Evolutionary conservation across 768 basidiomycete genomes (phyloP).

Genomic region (Pulveroboletus sp.): DNA sequence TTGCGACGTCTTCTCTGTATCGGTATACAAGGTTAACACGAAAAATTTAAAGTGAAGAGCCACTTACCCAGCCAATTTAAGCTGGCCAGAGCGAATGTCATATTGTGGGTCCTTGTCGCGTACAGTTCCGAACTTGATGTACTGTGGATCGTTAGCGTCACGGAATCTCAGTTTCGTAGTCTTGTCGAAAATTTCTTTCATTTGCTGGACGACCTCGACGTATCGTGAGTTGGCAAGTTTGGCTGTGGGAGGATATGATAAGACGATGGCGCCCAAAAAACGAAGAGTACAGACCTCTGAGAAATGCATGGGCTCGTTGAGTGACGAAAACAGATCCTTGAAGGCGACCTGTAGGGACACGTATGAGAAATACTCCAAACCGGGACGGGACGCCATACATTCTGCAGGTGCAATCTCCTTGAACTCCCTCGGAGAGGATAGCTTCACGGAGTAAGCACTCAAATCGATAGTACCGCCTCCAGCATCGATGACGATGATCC

Average conservation of each 20-base stretch:
- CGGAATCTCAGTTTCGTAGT: constrained; percentile 41
- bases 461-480: constrained; percentile 42
- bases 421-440: constrained; percentile 21
- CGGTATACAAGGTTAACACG: not conserved
- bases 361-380: not conserved
- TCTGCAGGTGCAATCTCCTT: constrained; percentile 35
- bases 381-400: constrained; percentile 13
- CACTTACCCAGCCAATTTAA: constrained; percentile 37
- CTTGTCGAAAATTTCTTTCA: constrained; percentile 35
- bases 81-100: constrained; percentile 36
- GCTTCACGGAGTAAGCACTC: constrained; percentile 34
- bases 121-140: constrained; percentile 37
- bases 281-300: constrained; percentile 21
- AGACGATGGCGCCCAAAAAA: not conserved
- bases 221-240: constrained; percentile 30
- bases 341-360: constrained; percentile 29
- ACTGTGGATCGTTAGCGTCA: constrained; percentile 31
- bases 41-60: not conserved
- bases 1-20: constrained; percentile 33
- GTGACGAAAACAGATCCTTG: constrained; percentile 39
- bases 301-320: constrained; percentile 23
- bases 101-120: constrained; percentile 32
- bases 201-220: constrained; percentile 30
- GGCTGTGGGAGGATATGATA: constrained; percentile 11
- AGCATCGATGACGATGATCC: constrained; percentile 43